Base-by-base conservation (phyloP, 2,329 filamentous ascomycete genomes). In the Xylaria sp. region DNA sequence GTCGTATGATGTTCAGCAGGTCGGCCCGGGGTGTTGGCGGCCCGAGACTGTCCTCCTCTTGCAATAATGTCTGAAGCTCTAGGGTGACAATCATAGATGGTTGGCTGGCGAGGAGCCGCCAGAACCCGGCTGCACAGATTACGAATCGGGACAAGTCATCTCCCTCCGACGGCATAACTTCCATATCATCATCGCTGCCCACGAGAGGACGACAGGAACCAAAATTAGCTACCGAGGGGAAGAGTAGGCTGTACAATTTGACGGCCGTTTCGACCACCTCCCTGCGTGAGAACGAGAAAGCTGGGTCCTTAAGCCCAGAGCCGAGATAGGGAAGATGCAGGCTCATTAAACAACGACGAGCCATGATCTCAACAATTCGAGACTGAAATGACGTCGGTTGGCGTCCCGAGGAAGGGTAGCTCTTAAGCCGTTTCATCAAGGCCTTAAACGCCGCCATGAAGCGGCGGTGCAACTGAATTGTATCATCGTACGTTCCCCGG, bases 281-380 rank as follows among this genome's bases (percentile, higher is more conserved):
- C 52, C 84, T 85, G 0, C 85, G 78, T 0, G 87, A 87, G 68
- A 83, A 88, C 0, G 85, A 84, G 68, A 84, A 88, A 2, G 80
- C 74, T 0, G 84, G 79, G 4, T 86, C 80, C 0, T 76, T 76
- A 1, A 83, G 76, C 1, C 83, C 79, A 0, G 79, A 74, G 0
- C 76, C 76, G 32, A 85, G 83, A 73, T 83, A 89, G 0, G 86
- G 86, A 2, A 86, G 80, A 73, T 92, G 89, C 0, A 91, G 80
- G 0, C 84, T 80, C 6, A 87, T 80, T 2, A 90, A 76, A 72
- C 87, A 89, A 9, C 87, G 85, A 32, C 85, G 83, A 69, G 89
- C 81, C 25, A 88, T 76, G 51, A 87, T 80, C 34, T 89, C 84
- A 6, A 87, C 74, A 0, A 85, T 72, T 3, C 82, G 81, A 5